A percentile compares a stretch with the other conserved stretches of the same genome.
phyloP scores from a whole-genome alignment of 176 grass and related monocot genomes.

The Pharus latifolius region DNA sequence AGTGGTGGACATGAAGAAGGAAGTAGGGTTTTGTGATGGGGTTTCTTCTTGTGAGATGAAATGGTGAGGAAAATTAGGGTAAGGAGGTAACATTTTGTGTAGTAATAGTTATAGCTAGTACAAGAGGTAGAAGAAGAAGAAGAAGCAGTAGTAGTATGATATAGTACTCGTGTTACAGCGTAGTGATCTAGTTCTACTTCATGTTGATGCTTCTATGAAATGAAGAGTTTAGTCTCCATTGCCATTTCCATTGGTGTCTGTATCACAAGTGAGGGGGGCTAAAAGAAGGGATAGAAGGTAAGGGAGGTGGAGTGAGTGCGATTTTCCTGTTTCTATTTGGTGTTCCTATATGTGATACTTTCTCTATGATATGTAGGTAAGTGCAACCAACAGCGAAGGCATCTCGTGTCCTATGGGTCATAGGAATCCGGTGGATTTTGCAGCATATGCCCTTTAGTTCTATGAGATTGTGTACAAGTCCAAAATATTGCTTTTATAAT shows the following conservation, averaged over 20 bases:
- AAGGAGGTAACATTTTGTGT: not conserved
- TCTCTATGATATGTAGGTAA: too few species aligned
- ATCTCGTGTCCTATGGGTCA: too few species aligned
- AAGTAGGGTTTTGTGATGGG: constrained; percentile 20
- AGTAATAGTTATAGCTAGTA: not conserved
- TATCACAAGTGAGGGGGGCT: not conserved
- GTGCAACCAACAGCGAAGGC: too few species aligned
- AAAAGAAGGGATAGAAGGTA: not conserved
- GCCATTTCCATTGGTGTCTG: not conserved
- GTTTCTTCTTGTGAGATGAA: constrained; percentile 11
- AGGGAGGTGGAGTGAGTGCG: not conserved
- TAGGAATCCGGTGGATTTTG: too few species aligned
- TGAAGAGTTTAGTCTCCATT: not conserved
- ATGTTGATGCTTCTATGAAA: not conserved
- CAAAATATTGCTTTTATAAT: too few species aligned
- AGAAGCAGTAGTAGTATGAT: not conserved
- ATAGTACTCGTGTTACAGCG: not conserved
- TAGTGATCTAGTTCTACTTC: not conserved
- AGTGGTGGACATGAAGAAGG: not conserved
- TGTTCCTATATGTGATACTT: too few species aligned
- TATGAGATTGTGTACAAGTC: too few species aligned
- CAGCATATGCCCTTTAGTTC: too few species aligned
- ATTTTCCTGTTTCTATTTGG: too few species aligned
- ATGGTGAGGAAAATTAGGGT: constrained; percentile 5
- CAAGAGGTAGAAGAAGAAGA: not conserved